phyloP scores from a whole-genome alignment of 768 basidiomycete species.

The Rhizopogon rudus region DNA sequence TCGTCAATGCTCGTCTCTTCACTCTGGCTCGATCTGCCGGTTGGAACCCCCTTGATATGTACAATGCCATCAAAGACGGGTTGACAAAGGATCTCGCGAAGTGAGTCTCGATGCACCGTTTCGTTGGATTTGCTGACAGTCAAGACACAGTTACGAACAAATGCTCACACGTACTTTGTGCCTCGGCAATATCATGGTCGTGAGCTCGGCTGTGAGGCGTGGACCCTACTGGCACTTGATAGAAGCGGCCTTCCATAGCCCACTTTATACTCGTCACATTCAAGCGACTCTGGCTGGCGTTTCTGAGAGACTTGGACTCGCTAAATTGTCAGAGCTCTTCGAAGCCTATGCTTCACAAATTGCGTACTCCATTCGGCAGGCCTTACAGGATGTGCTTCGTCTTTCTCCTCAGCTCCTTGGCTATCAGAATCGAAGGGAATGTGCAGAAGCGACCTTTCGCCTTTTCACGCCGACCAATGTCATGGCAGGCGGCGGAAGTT shows the following conservation, averaged over 20 bases:
- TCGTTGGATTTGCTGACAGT: conserved; percentile 10
- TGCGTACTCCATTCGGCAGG: conserved; percentile 57
- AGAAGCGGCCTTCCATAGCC: conserved; percentile 48
- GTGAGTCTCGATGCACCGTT: conserved; percentile 33
- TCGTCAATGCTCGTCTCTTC: conserved; percentile 55
- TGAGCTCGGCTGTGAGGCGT: conserved; percentile 69
- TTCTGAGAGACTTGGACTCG: conserved; percentile 63
- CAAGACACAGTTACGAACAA: conserved; percentile 54
- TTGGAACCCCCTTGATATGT: conserved; percentile 33
- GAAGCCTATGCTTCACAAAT: conserved; percentile 75
- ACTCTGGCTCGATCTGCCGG: conserved; percentile 36
- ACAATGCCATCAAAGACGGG: conserved; percentile 39
- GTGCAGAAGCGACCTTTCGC: conserved; percentile 61
- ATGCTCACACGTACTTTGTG: conserved; percentile 71
- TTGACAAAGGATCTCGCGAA: conserved; percentile 42
- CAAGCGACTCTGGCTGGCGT: conserved; percentile 55
- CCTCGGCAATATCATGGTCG: conserved; percentile 74
- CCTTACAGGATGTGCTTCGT: conserved; percentile 45
- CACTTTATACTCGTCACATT: conserved; percentile 27
- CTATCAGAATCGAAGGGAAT: conserved; percentile 60
- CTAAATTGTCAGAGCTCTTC: conserved; percentile 58
- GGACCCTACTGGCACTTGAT: conserved; percentile 87
- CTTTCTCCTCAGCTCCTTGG: conserved; percentile 76
- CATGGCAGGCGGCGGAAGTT: conserved; percentile 32
- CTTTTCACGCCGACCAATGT: conserved; percentile 67